Evolutionary conservation across 2,329 filamentous ascomycete genomes (phyloP).

Genomic region (Talaromyces sp.): DNA sequence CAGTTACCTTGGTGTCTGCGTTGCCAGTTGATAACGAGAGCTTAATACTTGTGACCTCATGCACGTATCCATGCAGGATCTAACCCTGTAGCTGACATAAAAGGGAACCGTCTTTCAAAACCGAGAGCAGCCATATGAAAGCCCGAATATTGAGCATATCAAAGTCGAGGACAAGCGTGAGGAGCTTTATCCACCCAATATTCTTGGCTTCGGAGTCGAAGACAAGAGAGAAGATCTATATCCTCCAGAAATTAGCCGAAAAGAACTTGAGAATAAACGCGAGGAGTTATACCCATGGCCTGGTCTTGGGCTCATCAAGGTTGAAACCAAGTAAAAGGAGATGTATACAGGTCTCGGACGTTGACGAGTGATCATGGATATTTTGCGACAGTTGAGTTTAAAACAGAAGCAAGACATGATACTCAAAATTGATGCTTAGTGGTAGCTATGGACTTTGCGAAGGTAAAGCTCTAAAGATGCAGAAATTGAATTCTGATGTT

Average conservation of each 20-base stretch:
- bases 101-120: not conserved
- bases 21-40: not conserved
- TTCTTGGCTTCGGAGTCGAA: too few relatives aligned
- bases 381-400: not conserved
- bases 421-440: too few relatives aligned
- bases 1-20: not conserved
- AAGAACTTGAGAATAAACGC: not conserved
- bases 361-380: not conserved
- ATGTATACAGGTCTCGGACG: not conserved
- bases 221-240: too few relatives aligned
- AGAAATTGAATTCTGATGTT: not conserved
- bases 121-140: not conserved
- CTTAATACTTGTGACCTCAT: too few relatives aligned
- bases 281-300: slow-evolving; percentile 6
- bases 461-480: not conserved
- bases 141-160: not conserved
- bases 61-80: too few relatives aligned
- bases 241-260: too few relatives aligned
- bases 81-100: too few relatives aligned
- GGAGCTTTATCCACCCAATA: not conserved
- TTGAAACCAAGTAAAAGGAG: slow-evolving; percentile 8
- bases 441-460: too few relatives aligned
- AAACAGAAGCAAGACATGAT: too few relatives aligned
- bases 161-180: slow-evolving; percentile 2
- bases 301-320: slow-evolving; percentile 9